Base-by-base conservation (phyloP, 148 eudicot species). In the Fagopyrum esculentum region DNA sequence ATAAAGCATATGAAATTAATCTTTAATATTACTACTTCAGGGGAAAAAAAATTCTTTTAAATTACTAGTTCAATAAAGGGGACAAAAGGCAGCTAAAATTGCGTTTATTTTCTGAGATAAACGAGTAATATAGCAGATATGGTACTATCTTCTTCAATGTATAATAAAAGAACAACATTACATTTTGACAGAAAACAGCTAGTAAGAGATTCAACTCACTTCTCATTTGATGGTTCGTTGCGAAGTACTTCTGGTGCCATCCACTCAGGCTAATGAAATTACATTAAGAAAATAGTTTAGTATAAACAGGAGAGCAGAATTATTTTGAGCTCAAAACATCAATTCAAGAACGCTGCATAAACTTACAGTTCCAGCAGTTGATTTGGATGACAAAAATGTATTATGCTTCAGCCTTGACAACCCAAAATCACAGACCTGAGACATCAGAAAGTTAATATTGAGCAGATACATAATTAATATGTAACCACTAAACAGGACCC, bases 161-260 rank as follows among this genome's bases (percentile, higher is more conserved):
- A 66, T 1, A 66, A 43, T 66, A 40, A 12, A 13, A 66, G 71
- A 66, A 8, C 46, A 61, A 29, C 44, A 29, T 61, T 29, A 57
- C 63, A 57, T 57, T 57, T 29, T 17, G 22, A 57, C 16, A 66
- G 6, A 66, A 40, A 66, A 5, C 19, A 40, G 19, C 17, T 15
- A 5, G 43, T 66, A 40, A 15, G 47, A 66, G 9, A 66, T 40
- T 66, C 5, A 57, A 89, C 98, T 90, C 79, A 95, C 99, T 95
- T 95, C 78, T 95, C 99, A 81, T 90, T 92, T 79, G 99, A 92
- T 76, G 87, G 96, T 83, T 95, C 99, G 79, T 95, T 95, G 74
- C 99, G 92, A 64, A 95, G 96, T 73, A 95, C 99, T 87, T 95
- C 99, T 15, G 99, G 99, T 40, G 99, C 99, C 99, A 95, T 95